Conservation (phyloP, 441 rosid species). For the Kokia cookei region DNA sequence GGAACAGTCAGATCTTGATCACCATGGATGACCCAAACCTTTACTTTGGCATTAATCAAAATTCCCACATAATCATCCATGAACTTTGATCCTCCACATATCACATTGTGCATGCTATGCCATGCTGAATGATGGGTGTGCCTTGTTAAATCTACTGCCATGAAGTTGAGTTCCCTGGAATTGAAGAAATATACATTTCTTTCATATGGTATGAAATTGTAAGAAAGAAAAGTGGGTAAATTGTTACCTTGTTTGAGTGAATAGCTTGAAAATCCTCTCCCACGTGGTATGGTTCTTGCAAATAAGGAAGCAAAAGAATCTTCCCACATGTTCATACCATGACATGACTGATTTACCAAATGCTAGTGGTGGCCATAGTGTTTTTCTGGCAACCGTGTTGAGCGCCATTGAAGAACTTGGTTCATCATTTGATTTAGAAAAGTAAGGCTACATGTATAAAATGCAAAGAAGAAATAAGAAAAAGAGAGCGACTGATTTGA, state of each 20-base stretch:
- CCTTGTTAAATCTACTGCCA: constrained; percentile 35
- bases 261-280: constrained; percentile 54
- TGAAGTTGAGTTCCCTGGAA: constrained; percentile 40
- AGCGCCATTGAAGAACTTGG: constrained; percentile 41
- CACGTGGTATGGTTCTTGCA: constrained; percentile 65
- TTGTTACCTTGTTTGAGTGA: constrained; percentile 50
- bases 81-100: constrained; percentile 67
- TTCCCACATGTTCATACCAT: constrained; percentile 79
- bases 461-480: neutral
- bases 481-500: neutral
- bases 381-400: constrained; percentile 57
- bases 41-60: constrained; percentile 23
- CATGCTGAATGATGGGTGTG: constrained; percentile 83
- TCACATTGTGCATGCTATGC: constrained; percentile 77
- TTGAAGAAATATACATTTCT: neutral
- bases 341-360: constrained; percentile 67
- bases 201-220: too few species aligned
- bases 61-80: constrained; percentile 42
- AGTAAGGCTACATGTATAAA: constrained; percentile 45
- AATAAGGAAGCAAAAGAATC: constrained; percentile 50
- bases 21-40: constrained; percentile 42
- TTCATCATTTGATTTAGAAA: constrained; percentile 24
- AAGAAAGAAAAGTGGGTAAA: neutral
- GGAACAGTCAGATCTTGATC: constrained; percentile 49
- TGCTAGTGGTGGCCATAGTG: constrained; percentile 61